Percentiles rank a stretch among this genome's conserved stretches.
Conservation (phyloP, 202 grass and related monocot genomes). For the Schoenoplectus triqueter region DNA sequence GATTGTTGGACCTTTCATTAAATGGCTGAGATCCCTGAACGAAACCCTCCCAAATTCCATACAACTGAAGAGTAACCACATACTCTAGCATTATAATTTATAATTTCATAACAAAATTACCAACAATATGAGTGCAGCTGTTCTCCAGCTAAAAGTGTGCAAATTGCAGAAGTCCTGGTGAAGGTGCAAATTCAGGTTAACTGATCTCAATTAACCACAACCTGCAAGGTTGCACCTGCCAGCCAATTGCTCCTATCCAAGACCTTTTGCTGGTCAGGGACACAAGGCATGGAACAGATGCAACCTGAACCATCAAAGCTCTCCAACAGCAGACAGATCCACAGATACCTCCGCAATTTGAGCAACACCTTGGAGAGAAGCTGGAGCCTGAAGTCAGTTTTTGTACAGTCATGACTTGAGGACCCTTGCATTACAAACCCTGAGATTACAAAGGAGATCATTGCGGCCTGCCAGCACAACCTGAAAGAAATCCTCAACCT, state of each 20-base stretch:
- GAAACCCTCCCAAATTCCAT: not conserved
- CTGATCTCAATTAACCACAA: not conserved
- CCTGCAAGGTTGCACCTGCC: not conserved
- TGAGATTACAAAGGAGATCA: constrained; percentile 83
- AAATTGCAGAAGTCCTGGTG: not conserved
- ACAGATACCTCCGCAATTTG: constrained; percentile 7
- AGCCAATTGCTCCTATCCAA: not conserved
- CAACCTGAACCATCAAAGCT: not conserved
- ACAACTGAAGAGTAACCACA: not conserved
- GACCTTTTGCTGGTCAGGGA: not conserved
- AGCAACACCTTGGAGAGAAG: constrained; percentile 14
- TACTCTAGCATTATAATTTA: constrained; percentile 7
- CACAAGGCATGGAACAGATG: constrained; percentile 7
- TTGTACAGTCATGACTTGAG: constrained; percentile 31
- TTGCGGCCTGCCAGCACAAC: constrained; percentile 74
- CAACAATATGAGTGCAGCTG: not conserved
- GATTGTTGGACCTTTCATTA: constrained; percentile 3
- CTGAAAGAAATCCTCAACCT: constrained; percentile 74
- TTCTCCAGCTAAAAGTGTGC: not conserved
- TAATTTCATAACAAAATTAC: not conserved
- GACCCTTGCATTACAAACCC: constrained; percentile 47
- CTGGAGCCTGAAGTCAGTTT: not conserved
- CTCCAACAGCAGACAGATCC: not conserved
- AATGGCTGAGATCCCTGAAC: not conserved
- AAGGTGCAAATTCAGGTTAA: constrained; percentile 22